A percentile compares a stretch with the other conserved stretches of the same genome.
These are phyloP conservation scores for Myxozyma monticola DNA, from an alignment of 805 yeast genomes.

Conservation along the genomic window DNA sequence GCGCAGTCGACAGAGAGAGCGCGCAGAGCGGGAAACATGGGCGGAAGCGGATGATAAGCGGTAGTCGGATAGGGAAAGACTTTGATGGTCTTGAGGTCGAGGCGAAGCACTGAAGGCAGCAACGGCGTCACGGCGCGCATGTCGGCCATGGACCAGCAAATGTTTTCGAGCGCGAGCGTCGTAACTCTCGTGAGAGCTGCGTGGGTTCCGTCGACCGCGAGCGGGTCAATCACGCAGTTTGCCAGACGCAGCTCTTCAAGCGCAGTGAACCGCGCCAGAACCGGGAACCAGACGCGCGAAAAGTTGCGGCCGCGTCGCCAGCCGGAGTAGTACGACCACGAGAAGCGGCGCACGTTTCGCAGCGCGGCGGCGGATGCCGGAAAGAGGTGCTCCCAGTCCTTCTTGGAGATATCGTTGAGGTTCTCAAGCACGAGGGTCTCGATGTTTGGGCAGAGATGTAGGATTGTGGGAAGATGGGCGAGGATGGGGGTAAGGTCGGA, in stretches of 20 bases:
- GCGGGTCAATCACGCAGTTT: slow-evolving; percentile 22
- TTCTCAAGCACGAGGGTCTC: slow-evolving; percentile 27
- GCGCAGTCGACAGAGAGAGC: slow-evolving; percentile 25
- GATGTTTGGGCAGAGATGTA: slow-evolving; percentile 27
- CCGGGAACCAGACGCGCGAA: slow-evolving; percentile 26
- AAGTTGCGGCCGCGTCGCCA: slow-evolving; percentile 31
- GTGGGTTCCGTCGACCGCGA: slow-evolving; percentile 12
- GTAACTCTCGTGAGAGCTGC: background rate
- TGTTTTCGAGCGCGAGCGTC: slow-evolving; percentile 21
- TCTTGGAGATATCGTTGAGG: slow-evolving; percentile 19
- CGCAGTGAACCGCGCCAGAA: slow-evolving; percentile 17
- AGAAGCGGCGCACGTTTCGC: slow-evolving; percentile 10
- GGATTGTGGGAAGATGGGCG: slow-evolving; percentile 29
- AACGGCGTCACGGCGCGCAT: slow-evolving; percentile 24
- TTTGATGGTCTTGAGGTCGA: slow-evolving; percentile 27
- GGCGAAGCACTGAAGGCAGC: slow-evolving; percentile 16
- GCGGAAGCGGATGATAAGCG: slow-evolving; percentile 26
- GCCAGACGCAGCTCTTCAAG: slow-evolving; percentile 23
- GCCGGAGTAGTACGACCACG: slow-evolving; percentile 29
- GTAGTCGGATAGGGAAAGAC: slow-evolving; percentile 27
- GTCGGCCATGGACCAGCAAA: slow-evolving; percentile 25
- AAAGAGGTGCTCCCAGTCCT: slow-evolving; percentile 29
- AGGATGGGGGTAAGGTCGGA: slow-evolving; percentile 24
- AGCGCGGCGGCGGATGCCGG: slow-evolving; percentile 26
- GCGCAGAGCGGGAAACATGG: slow-evolving; percentile 20